Evolutionary conservation across 73 alveolate genomes (phyloP), one percentile per base, ranked within the genome.

Genomic region (Blepharisma japonicum): DNA sequence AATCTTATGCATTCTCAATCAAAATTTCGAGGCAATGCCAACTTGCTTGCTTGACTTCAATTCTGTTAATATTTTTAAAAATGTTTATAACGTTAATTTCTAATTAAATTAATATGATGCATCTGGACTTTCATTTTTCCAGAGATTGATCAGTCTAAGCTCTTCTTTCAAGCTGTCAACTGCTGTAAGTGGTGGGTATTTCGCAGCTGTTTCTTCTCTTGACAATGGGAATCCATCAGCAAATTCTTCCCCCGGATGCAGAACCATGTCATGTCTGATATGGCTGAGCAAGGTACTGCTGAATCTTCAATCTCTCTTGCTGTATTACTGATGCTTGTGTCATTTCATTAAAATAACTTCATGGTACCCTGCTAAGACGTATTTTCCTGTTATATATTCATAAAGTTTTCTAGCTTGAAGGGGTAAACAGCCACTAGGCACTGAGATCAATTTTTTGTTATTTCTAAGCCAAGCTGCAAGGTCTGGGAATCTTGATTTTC

Each of bases 301-400:
- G 11, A 93, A 91, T 83, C 98, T 88, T 97, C 98, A 38, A 54
- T 80, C 23, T 81, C 78, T 42, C 78, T 82, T 6, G 70, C 71
- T 46, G 54, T 82, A 56, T 81, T 48, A 83, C 81, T 6, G 84
- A 82, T 45, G 55, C 86, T 9, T 68, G 66, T 7, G 96, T 83
- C 14, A 77, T 80, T 21, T 89, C 94, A 45, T 91, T 83, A 71
- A 68, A 71, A 91, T 66, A 8, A 91, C 98, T 68, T 91, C 98
- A 68, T 91, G 98, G 87, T 55, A 91, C 50, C 98, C 98, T 61
- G 98, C 94, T 23, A 83, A 53, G 39, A 87, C 87, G 74, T 82
- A 85, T 3, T 96, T 96, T 4, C 98, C 98, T 8, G 98, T 91
- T 79, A 91, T 68, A 71, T 85, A 86, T 77, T 91, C 98, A 74